A percentile compares a stretch with the other conserved stretches of the same genome.
Evolutionary conservation across 805 yeast species (phyloP).

Genomic region (Candida rishiriensis): DNA sequence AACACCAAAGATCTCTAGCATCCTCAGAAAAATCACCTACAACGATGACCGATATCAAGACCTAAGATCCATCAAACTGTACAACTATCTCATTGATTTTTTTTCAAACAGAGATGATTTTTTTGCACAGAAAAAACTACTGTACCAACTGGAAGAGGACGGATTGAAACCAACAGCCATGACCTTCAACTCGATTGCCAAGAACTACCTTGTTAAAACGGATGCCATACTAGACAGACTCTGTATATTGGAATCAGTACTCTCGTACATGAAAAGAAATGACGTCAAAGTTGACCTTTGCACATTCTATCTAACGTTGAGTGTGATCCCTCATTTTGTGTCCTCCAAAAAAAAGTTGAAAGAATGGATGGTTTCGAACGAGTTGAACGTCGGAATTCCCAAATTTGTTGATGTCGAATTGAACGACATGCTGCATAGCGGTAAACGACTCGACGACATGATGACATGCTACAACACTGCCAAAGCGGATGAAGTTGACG

Average conservation of each 20-base stretch:
- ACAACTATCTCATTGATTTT: constrained; percentile 29
- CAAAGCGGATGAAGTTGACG: constrained; percentile 8
- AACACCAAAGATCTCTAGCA: constrained; percentile 9
- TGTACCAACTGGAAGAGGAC: constrained; percentile 33
- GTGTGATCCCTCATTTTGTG: constrained; percentile 14
- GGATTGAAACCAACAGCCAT: constrained; percentile 14
- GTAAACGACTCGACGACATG: constrained; percentile 7
- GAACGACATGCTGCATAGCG: constrained; percentile 12
- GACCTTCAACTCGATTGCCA: constrained; percentile 21
- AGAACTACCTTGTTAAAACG: constrained; percentile 13
- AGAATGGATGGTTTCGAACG: constrained; percentile 8
- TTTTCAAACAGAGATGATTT: constrained; percentile 35
- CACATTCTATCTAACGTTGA: constrained; percentile 18
- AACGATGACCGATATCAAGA: constrained; percentile 1
- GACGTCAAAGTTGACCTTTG: constrained; percentile 15
- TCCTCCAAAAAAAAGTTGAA: constrained; percentile 10
- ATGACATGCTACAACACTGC: constrained; percentile 7
- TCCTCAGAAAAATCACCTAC: constrained; percentile 10
- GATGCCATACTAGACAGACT: constrained; percentile 12
- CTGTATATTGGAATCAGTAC: constrained; percentile 11
- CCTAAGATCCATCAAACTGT: constrained; percentile 7
- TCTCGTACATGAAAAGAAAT: constrained; percentile 10
- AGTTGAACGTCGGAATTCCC: constrained; percentile 5
- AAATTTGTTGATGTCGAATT: constrained; percentile 14
- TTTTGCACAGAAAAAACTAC: constrained; percentile 35